Evolutionary conservation across 1,139 yeast species (phyloP).

Genomic region (Protomyces arabidopsidicola): DNA sequence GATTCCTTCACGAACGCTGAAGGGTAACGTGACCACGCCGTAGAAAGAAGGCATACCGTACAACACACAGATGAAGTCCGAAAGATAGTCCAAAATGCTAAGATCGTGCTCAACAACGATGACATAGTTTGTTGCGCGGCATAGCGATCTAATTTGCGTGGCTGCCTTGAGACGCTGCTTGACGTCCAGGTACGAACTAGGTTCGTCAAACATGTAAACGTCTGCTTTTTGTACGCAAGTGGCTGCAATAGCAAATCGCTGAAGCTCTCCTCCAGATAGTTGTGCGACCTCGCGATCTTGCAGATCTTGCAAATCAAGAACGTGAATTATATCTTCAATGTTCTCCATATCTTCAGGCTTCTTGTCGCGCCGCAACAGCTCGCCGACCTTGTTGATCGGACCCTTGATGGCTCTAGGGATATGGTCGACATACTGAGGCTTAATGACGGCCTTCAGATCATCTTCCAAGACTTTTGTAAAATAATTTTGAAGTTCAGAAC

Average conservation of each 20-base stretch:
- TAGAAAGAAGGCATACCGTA: slow-evolving; percentile 98
- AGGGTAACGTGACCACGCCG: slow-evolving; percentile 94
- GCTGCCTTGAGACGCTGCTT: slow-evolving; percentile 99
- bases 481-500: slow-evolving; percentile 93
- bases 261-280: slow-evolving; percentile 96
- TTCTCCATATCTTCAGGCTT: slow-evolving; percentile 48
- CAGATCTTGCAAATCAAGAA: slow-evolving; percentile 68
- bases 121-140: slow-evolving; percentile 66
- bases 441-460: slow-evolving; percentile 85
- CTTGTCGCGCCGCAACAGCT: slow-evolving; percentile 48
- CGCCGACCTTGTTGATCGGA: slow-evolving; percentile 81
- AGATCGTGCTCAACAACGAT: slow-evolving; percentile 98
- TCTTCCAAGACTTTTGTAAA: slow-evolving; percentile 92
- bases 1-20: slow-evolving; percentile 97
- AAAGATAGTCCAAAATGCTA: slow-evolving; percentile 90
- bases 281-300: slow-evolving; percentile 80
- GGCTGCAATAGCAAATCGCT: slow-evolving; percentile 96
- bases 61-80: slow-evolving; percentile 91
- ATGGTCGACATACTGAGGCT: slow-evolving; percentile 97
- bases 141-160: slow-evolving; percentile 77
- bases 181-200: slow-evolving; percentile 95
- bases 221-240: slow-evolving; percentile 92
- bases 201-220: slow-evolving; percentile 97
- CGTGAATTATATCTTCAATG: slow-evolving; percentile 54
- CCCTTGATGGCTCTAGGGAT: slow-evolving; percentile 94